Evolutionary conservation across 169 alveolate genomes (phyloP).

Genomic region (Plasmodium falciparum): DNA sequence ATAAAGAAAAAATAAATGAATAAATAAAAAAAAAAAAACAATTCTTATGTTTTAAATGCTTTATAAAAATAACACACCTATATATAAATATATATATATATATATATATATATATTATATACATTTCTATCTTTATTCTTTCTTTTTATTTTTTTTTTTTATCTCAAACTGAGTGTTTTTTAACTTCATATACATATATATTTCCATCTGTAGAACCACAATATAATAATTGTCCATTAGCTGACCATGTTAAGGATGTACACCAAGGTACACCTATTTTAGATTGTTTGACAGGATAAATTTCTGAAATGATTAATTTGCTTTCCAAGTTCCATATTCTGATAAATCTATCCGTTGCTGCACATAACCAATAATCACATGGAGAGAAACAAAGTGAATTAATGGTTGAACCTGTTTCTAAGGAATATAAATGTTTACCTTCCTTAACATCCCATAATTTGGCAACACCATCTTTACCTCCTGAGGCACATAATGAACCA

Average conservation of each 20-base stretch:
- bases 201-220: constrained; percentile 95
- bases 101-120: not conserved
- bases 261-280: constrained; percentile 96
- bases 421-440: constrained; percentile 95
- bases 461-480: constrained; percentile 98
- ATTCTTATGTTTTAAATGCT: not conserved
- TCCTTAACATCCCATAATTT: constrained; percentile 97
- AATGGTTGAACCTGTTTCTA: constrained; percentile 94
- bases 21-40: no score
- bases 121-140: no score
- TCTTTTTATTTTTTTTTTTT: not conserved
- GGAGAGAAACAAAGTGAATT: constrained; percentile 96
- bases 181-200: constrained; percentile 92
- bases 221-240: constrained; percentile 93
- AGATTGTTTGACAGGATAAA: constrained; percentile 90
- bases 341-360: constrained; percentile 95
- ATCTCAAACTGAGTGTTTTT: constrained; percentile 50
- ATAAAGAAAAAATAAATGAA: not conserved
- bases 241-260: constrained; percentile 95
- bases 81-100: not conserved
- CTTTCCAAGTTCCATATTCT: constrained; percentile 96
- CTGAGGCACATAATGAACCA: constrained; percentile 98
- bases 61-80: not conserved
- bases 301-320: constrained; percentile 93
- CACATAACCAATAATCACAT: constrained; percentile 96